Conservation (phyloP, 331 rosid genomes). For the Cydonia oblonga region DNA sequence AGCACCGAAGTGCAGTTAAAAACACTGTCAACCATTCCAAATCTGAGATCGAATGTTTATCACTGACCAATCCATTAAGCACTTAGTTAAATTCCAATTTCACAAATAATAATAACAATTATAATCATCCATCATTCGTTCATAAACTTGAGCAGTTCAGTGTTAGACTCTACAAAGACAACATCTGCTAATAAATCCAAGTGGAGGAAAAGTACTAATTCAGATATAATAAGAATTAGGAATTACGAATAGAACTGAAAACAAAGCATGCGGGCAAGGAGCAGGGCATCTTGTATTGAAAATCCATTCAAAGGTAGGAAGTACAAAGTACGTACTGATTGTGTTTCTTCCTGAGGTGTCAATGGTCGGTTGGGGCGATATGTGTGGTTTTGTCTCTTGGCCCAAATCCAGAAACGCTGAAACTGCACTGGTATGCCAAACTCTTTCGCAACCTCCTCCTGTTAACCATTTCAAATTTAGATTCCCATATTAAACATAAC, state of each 20-base stretch:
- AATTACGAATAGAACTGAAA: no score
- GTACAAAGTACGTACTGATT: slow-evolving; percentile 26
- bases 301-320: background rate
- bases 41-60: background rate
- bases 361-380: slow-evolving; percentile 59
- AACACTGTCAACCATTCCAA: background rate
- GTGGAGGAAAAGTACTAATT: background rate
- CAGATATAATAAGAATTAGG: background rate
- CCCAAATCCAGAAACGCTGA: slow-evolving; percentile 69
- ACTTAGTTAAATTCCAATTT: background rate
- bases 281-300: background rate
- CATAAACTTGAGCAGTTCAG: background rate
- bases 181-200: background rate
- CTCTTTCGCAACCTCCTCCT: slow-evolving; percentile 61
- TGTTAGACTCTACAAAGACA: background rate
- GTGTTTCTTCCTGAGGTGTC: slow-evolving; percentile 47
- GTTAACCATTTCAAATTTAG: slow-evolving; percentile 7
- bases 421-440: slow-evolving; percentile 46
- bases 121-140: background rate
- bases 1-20: background rate
- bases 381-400: slow-evolving; percentile 59
- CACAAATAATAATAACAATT: background rate
- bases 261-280: background rate
- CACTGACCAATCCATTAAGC: background rate
- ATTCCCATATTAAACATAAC: background rate